Evolutionary conservation across 176 grass and related monocot species (phyloP).

Genomic region (Musa schizocarpa): DNA sequence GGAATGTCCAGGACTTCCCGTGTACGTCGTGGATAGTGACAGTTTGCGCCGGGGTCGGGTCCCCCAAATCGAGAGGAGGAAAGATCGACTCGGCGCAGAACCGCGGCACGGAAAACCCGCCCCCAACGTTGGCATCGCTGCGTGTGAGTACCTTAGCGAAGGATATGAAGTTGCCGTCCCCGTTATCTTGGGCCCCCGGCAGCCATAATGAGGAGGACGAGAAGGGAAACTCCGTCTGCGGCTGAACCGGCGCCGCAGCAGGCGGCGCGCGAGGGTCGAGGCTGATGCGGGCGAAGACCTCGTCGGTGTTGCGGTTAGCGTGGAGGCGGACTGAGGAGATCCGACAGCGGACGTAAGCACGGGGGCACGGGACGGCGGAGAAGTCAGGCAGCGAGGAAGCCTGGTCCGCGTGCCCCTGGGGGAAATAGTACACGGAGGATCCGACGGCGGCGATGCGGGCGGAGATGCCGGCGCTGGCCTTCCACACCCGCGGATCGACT

Average conservation of each 20-base stretch:
- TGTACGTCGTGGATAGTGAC: conserved; percentile 32
- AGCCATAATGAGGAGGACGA: background rate
- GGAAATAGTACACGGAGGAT: conserved; percentile 16
- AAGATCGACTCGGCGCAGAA: conserved; percentile 59
- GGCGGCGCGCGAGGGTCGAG: conserved; percentile 30
- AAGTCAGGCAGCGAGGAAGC: conserved; percentile 7
- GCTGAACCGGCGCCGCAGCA: background rate
- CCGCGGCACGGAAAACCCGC: conserved; percentile 63
- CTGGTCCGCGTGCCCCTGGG: conserved; percentile 18
- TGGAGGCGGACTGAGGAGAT: conserved; percentile 41
- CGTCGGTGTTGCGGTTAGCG: conserved; percentile 81
- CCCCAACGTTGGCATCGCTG: conserved; percentile 82
- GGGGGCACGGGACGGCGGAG: conserved; percentile 19
- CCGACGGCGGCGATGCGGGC: background rate
- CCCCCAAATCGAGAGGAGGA: conserved; percentile 36
- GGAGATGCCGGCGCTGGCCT: background rate
- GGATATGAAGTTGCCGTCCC: background rate
- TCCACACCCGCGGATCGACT: conserved; percentile 1
- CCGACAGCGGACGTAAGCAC: conserved; percentile 51
- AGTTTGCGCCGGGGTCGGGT: conserved; percentile 41
- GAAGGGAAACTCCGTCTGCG: background rate
- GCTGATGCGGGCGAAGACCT: conserved; percentile 78
- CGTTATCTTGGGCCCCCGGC: background rate
- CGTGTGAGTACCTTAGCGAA: conserved; percentile 56
- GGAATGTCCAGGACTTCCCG: conserved; percentile 30